Evolutionary conservation across 805 yeast species (phyloP), one percentile per base, ranked within the genome.

Genomic region (Ogataea philodendri): DNA sequence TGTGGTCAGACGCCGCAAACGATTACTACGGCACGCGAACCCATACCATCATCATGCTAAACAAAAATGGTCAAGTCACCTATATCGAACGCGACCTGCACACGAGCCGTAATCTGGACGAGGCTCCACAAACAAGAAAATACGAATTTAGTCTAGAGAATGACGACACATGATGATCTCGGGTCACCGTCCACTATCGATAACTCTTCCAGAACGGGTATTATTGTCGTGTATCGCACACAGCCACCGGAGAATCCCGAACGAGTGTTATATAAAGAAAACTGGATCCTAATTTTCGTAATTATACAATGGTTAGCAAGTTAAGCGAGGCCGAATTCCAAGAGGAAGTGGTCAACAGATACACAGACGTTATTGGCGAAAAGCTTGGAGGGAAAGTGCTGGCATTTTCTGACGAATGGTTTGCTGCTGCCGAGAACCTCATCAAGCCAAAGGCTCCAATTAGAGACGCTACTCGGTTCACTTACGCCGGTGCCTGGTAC

Each of bases 401-500:
- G 15, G 60, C 72, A 10, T 76, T 72, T 51, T 81, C 93, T 25
- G 96, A 90, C 57, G 95, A 90, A 63, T 90, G 94, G 93, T 90
- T 90, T 64, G 97, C 97, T 1, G 90, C 78, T 26, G 97, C 97
- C 5, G 76, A 71, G 20, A 90, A 90, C 63, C 70, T 90, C 52
- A 79, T 88, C 58, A 80, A 84, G 55, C 89, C 96, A 23, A 72
- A 70, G 29, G 72, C 81, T 3, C 95, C 97, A 2, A 74, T 86
- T 39, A 69, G 94, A 54, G 95, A 87, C 51, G 81, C 84, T 8
- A 82, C 88, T 18, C 71, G 74, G 51, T 89, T 87, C 60, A 76
- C 81, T 2, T 83, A 74, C 41, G 75, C 89, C 3, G 97, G 97
- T 33, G 96, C 96, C 4, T 90, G 97, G 96, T 90, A 86, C 57